Base-by-base conservation (phyloP, 345 rosid species). In the Melaleuca alternifolia region DNA sequence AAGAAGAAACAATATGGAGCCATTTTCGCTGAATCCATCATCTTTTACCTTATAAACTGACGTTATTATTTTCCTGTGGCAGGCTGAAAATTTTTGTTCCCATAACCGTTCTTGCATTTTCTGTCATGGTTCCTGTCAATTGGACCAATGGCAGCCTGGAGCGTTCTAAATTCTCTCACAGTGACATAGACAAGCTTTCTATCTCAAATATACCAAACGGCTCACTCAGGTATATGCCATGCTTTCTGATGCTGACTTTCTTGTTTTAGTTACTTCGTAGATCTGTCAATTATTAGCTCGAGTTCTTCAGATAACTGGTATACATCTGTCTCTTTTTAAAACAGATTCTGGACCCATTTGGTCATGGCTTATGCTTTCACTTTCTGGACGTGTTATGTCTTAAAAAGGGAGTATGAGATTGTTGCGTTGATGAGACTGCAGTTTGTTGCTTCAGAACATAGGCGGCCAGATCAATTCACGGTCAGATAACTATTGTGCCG, bases 311-410 rank as follows among this genome's bases (percentile, higher is more conserved):
- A 30, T 83, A 30, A 33, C 41, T 83, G 30, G 51, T 83, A 5
- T 50, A 30, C 44, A 83, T 83, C 79, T 71, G 48, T 33, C 79
- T 5, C 48, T 18, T 37, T 20, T 37, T 83, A 87, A 83, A 87
- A 88, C 93, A 97, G 98, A 90, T 96, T 97, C 89, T 97, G 98
- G 99, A 93, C 95, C 59, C 99, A 96, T 93, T 85, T 96, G 85
- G 94, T 92, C 52, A 94, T 95, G 97, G 98, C 99, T 54, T 97
- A 96, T 91, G 94, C 86, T 84, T 93, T 96, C 86, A 96, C 94
- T n/a, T 93, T 95, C 88, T 97, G 99, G 99, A 95, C 99, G 44
- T 96, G 99, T 90, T 95, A 91, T 86, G 92, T 94, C 24, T 56
- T 97, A 87, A 93, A 96, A 88, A 89, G 89, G 76, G 99, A 96